A percentile compares a stretch with the other conserved stretches of the same genome.
Conservation (phyloP, 345 rosid species). For the Camelina neglecta region DNA sequence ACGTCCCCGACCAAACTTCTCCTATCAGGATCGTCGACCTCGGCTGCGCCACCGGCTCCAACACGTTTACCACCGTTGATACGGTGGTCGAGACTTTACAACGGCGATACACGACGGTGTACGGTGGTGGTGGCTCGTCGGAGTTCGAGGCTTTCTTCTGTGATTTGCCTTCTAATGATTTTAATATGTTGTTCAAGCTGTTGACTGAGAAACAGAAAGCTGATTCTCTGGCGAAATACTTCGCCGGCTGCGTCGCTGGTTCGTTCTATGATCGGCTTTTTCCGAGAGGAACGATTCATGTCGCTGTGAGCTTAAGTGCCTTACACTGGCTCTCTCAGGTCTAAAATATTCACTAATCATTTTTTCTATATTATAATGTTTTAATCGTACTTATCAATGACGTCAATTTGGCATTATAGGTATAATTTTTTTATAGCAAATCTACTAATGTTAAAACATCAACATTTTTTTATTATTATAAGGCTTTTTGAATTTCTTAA, state of each 20-base stretch:
- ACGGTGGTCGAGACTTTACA: constrained; percentile 52
- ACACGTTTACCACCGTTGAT: constrained; percentile 53
- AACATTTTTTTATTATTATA: background rate
- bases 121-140: constrained; percentile 45
- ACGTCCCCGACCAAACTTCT: constrained; percentile 33
- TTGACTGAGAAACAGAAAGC: constrained; percentile 30
- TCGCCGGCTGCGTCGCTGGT: constrained; percentile 61
- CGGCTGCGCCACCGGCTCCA: constrained; percentile 68
- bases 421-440: background rate
- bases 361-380: constrained; percentile 2
- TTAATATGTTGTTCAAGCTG: constrained; percentile 54
- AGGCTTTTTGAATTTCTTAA: background rate
- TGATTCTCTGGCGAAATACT: constrained; percentile 33
- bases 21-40: constrained; percentile 55
- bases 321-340: constrained; percentile 76
- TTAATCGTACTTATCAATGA: background rate
- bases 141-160: constrained; percentile 66
- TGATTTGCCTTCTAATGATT: constrained; percentile 67
- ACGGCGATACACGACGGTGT: constrained; percentile 39
- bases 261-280: constrained; percentile 63
- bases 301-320: constrained; percentile 66
- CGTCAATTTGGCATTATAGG: background rate
- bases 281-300: constrained; percentile 56
- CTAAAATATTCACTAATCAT: background rate
- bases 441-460: background rate